Evolutionary conservation across 495 filamentous ascomycete species (phyloP), one percentile per base, ranked within the genome.

Genomic region (Neohortaea acidophila): DNA sequence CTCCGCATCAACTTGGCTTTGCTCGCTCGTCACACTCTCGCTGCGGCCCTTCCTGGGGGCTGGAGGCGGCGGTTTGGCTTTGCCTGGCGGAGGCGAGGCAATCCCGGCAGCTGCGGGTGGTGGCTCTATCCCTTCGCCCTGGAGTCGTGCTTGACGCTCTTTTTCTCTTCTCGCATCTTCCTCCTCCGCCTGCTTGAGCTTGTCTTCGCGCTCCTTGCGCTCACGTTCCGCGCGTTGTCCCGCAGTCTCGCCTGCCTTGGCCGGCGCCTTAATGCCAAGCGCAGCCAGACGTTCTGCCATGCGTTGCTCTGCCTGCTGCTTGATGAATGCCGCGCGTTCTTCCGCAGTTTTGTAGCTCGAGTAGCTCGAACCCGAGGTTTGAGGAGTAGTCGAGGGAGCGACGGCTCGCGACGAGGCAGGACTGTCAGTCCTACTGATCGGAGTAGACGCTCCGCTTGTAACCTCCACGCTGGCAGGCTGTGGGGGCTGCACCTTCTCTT

Each of bases 201-300:
- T 83, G 14, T 86, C 81, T 47, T 91, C 84, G 20, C 81, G 68
- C 48, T 96, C 89, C 44, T 73, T 81, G 47, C 69, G 74, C 58
- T 99, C 89, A 15, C 89, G 77, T 51, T 94, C 91, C 40, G 79
- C 72, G 30, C 85, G 72, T 60, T 96, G 85, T 36, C 76, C 68
- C 1, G 84, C 61, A 19, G 77, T 80, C 59, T 99, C 89, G 2
- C 73, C 79, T 2, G 72, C 61, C 33, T 72, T 73, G 19, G 47
- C 58, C 21, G 81, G 73, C 20, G 85, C 72, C 52, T 84, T 89
- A 48, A 99, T 71, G 13, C 89, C 89, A 39, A 94, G 71, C 32
- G 87, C 89, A 30, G 91, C 91, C 46, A 99, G 74, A 34, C 89
- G 75, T 57, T 96, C 91, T n/a, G 87, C 85, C 80, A 99, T 94